Conservation (phyloP, 148 eudicot species). For the Chenopodium berlandieri region DNA sequence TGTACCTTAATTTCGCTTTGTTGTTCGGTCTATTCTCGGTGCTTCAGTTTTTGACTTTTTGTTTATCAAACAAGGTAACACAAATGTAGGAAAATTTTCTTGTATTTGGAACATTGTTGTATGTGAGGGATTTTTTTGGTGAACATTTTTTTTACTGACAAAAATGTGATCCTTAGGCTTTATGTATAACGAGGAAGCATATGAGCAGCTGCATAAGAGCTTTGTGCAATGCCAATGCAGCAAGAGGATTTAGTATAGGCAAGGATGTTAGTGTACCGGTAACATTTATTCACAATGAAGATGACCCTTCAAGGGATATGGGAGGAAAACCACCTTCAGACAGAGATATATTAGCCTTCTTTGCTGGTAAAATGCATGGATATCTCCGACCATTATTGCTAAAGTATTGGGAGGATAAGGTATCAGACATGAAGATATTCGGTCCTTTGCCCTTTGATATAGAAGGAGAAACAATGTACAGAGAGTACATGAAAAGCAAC, state of each 20-base stretch:
- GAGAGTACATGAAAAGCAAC: slow-evolving; percentile 73
- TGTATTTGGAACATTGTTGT: no score
- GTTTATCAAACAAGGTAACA: no score
- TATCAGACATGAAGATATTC: slow-evolving; percentile 61
- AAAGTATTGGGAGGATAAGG: slow-evolving; percentile 60
- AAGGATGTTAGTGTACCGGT: slow-evolving; percentile 70
- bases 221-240: slow-evolving; percentile 74
- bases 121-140: background rate
- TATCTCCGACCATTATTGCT: slow-evolving; percentile 66
- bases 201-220: slow-evolving; percentile 61
- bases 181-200: slow-evolving; percentile 40
- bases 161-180: slow-evolving; percentile 35
- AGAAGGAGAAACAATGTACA: slow-evolving; percentile 56
- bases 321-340: slow-evolving; percentile 67
- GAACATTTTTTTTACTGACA: slow-evolving; percentile 25
- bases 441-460: slow-evolving; percentile 64
- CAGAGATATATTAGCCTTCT: slow-evolving; percentile 61
- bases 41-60: no score
- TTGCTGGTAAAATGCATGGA: slow-evolving; percentile 75
- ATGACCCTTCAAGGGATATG: slow-evolving; percentile 49
- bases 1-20: background rate
- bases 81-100: no score
- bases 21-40: no score
- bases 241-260: slow-evolving; percentile 66
- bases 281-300: slow-evolving; percentile 53